phyloP scores from a whole-genome alignment of 345 rosid species.

The Eutrema yunnanense region DNA sequence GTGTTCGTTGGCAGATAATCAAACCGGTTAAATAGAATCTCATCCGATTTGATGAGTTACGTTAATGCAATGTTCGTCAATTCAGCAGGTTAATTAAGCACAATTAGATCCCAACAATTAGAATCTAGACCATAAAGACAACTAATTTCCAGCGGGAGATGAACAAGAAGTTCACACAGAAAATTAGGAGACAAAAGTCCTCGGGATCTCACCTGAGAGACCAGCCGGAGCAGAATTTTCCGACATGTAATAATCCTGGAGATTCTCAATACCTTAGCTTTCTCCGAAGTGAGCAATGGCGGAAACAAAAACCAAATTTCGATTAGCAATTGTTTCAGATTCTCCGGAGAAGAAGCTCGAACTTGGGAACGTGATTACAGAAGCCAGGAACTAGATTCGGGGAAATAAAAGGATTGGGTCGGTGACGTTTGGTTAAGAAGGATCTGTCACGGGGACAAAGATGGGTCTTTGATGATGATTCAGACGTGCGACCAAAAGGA shows the following conservation, averaged over 20 bases:
- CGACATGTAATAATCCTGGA: conserved; percentile 33
- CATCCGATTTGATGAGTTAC: background rate
- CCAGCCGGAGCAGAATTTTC: conserved; percentile 29
- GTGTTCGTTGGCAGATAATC: background rate
- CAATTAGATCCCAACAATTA: conserved; percentile 14
- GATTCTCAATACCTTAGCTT: background rate
- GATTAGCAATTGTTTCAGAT: background rate
- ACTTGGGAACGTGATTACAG: background rate
- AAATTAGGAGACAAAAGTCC: background rate
- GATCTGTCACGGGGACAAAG: conserved; percentile 38
- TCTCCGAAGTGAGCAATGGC: background rate
- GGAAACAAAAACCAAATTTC: background rate
- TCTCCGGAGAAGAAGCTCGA: conserved; percentile 8
- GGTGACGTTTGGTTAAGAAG: conserved; percentile 30
- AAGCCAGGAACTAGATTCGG: background rate
- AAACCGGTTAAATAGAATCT: background rate
- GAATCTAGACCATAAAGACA: background rate
- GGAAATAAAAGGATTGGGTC: conserved; percentile 15
- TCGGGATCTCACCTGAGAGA: conserved; percentile 44
- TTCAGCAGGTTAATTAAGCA: background rate
- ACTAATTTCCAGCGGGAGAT: background rate
- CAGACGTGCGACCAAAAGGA: conserved; percentile 52
- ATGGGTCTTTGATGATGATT: conserved; percentile 30
- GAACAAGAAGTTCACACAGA: background rate
- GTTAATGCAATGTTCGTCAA: background rate